Conservation (phyloP, 768 basidiomycete genomes). For the Suillus subaureus region DNA sequence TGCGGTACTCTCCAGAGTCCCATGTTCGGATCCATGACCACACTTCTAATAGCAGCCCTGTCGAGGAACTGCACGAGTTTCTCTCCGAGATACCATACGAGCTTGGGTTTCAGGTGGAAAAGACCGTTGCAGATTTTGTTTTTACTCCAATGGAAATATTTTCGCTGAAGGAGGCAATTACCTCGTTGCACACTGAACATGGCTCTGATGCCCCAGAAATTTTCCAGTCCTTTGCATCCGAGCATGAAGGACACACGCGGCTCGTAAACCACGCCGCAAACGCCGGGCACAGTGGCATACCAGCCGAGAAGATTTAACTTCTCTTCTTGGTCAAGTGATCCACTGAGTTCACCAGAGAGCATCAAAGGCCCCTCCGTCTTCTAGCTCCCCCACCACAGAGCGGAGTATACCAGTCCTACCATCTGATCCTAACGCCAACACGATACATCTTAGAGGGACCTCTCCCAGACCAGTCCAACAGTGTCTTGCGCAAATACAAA, state of each 20-base stretch:
- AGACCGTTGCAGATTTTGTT: constrained; percentile 33
- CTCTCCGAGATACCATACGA: constrained; percentile 33
- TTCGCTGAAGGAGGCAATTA: constrained; percentile 23
- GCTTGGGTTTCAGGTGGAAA: constrained; percentile 42
- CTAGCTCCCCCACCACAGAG: constrained; percentile 24
- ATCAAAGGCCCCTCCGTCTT: constrained; percentile 25
- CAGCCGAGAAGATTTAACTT: constrained; percentile 17
- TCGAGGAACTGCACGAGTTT: constrained; percentile 21
- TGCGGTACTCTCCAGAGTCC: constrained; percentile 13
- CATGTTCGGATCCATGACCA: constrained; percentile 23
- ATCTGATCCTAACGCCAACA: constrained; percentile 43
- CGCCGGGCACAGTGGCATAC: constrained; percentile 9
- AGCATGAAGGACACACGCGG: constrained; percentile 20
- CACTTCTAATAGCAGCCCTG: constrained; percentile 11
- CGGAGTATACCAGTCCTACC: constrained; percentile 35
- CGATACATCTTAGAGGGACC: constrained; percentile 42
- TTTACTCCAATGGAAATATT: constrained; percentile 26
- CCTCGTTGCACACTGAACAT: constrained; percentile 20
- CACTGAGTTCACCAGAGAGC: constrained; percentile 25
- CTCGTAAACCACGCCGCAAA: not conserved
- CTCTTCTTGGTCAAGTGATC: constrained; percentile 15
- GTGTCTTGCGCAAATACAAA: constrained; percentile 38
- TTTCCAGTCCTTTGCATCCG: constrained; percentile 22
- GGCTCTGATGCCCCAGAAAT: constrained; percentile 24
- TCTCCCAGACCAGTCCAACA: constrained; percentile 39